Percentiles rank a stretch among this genome's conserved stretches.
Conservation (phyloP, 2,329 filamentous ascomycete species). For the Ascochyta viciae-villosae region DNA sequence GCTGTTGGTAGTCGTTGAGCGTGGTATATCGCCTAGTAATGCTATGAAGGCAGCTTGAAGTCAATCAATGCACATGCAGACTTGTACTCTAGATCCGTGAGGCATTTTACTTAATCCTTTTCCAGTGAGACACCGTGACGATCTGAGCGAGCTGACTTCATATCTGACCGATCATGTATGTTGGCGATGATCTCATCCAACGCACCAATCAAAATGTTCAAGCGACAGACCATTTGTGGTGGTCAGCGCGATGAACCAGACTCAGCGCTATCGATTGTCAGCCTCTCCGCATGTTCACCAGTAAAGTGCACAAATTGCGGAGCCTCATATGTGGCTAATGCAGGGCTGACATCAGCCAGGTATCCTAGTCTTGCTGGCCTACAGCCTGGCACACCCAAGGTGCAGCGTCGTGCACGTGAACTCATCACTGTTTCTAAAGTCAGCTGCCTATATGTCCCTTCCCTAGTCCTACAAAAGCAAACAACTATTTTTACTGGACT, state of each 20-base stretch:
- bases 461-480: not conserved
- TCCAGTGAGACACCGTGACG: too few species aligned
- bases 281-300: not conserved
- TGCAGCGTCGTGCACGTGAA: conserved; percentile 5
- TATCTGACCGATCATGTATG: too few species aligned
- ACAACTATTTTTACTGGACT: conserved; percentile 10
- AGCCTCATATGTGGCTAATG: conserved; percentile 23
- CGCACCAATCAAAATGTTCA: too few species aligned
- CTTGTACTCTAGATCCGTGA: too few species aligned
- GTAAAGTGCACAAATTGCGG: conserved; percentile 2
- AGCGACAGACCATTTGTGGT: not conserved
- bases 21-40: too few species aligned
- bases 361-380: conserved; percentile 22
- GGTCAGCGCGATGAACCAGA: not conserved
- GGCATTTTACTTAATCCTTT: too few species aligned
- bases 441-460: not conserved
- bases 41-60: too few species aligned
- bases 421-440: too few species aligned
- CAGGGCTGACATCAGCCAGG: conserved; percentile 23
- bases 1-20: too few species aligned
- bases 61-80: too few species aligned
- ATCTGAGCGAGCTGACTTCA: too few species aligned
- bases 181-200: too few species aligned
- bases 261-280: not conserved
- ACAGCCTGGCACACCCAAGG: conserved; percentile 9